These are phyloP conservation scores for Blastobotrys mokoenaii DNA, from an alignment of 805 yeast species.

Conservation along the genomic window DNA sequence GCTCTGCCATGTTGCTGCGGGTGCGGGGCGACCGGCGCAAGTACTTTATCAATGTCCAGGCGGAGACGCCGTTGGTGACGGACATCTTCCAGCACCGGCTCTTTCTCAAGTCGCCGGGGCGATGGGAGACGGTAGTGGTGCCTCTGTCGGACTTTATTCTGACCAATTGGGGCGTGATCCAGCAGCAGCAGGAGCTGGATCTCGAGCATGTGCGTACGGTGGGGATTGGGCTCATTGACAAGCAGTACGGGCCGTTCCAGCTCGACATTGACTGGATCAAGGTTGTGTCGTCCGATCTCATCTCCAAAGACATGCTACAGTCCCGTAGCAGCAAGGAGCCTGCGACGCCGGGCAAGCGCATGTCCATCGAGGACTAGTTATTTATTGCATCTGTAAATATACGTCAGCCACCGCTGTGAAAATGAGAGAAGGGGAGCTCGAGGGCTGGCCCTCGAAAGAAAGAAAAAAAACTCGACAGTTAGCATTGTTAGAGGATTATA, in stretches of 20 bases:
- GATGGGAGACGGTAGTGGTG: conserved; percentile 78
- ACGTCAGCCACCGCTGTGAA: too few species aligned
- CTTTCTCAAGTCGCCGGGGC: conserved; percentile 59
- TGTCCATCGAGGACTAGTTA: conserved; percentile 17
- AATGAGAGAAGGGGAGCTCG: too few species aligned
- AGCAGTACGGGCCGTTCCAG: conserved; percentile 66
- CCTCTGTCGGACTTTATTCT: conserved; percentile 73
- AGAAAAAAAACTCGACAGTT: too few species aligned
- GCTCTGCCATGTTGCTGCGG: conserved; percentile 52
- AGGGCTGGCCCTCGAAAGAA: too few species aligned
- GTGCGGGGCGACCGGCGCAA: conserved; percentile 69
- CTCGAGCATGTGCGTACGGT: conserved; percentile 58
- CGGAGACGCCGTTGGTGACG: conserved; percentile 67
- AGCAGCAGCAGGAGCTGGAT: conserved; percentile 50
- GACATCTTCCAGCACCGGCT: conserved; percentile 78
- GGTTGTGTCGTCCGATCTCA: conserved; percentile 33
- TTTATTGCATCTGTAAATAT: too few species aligned
- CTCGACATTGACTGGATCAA: conserved; percentile 66
- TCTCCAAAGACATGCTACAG: background rate
- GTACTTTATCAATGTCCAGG: conserved; percentile 72
- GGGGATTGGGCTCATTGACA: conserved; percentile 72
- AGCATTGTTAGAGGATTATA: too few species aligned
- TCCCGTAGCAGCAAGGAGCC: conserved; percentile 1
- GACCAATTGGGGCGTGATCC: conserved; percentile 72
- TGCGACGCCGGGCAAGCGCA: conserved; percentile 19